Evolutionary conservation across 2,329 filamentous ascomycete species (phyloP).

Genomic region (Fusarium sororula): DNA sequence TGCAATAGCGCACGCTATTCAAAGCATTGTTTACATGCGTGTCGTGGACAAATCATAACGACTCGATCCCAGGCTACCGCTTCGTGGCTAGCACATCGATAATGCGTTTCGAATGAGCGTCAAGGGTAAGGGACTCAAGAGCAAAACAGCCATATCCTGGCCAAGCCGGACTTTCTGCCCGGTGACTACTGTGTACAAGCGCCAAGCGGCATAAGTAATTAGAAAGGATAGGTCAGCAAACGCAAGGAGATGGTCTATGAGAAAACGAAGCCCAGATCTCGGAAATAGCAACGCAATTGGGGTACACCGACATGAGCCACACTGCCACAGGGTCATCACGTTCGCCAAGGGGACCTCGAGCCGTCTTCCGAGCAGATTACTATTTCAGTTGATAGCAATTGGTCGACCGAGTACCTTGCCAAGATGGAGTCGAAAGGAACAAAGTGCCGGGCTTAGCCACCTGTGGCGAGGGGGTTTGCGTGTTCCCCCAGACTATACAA

Average conservation of each 20-base stretch:
- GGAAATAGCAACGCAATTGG: constrained; percentile 1
- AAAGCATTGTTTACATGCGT: constrained; percentile 1
- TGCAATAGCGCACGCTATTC: neutral
- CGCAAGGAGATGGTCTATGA: neutral
- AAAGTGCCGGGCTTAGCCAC: constrained; percentile 39
- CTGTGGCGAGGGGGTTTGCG: constrained; percentile 45
- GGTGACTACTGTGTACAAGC: neutral
- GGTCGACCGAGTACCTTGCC: constrained; percentile 5
- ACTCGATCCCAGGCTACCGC: constrained; percentile 7
- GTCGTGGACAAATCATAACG: constrained; percentile 16
- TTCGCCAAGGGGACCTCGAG: constrained; percentile 28
- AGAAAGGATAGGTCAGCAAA: constrained; percentile 4
- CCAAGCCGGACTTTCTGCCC: constrained; percentile 21
- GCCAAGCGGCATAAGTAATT: constrained; percentile 13
- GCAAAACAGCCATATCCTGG: neutral
- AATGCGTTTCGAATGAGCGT: neutral
- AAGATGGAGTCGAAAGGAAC: constrained; percentile 11
- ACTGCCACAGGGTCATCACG: neutral
- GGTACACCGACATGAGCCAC: constrained; percentile 14
- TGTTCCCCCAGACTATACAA: constrained; percentile 11
- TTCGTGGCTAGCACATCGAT: constrained; percentile 20
- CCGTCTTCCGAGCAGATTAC: constrained; percentile 26
- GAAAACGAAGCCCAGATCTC: neutral
- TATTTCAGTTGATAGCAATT: constrained; percentile 1
- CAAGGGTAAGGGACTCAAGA: constrained; percentile 1